Conservation (phyloP, 73 alveolate species). For the Breviolum minutum region DNA sequence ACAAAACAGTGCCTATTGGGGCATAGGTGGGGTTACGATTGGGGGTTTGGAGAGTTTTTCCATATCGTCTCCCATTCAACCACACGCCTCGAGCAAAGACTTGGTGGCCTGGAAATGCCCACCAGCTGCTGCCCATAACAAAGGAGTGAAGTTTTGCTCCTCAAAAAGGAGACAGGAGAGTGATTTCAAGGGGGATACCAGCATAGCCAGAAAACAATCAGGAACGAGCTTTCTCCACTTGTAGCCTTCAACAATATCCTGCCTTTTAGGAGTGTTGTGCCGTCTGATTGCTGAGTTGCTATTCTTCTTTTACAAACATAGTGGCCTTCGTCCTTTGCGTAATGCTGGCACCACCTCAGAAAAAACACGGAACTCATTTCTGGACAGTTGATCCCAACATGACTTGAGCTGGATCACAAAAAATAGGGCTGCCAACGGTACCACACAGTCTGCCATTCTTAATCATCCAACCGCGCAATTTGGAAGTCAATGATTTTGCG, state of each 20-base stretch:
- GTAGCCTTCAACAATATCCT: neutral
- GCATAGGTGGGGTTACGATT: too few relatives aligned
- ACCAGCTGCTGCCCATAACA: conserved; percentile 73
- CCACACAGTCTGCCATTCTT: too few relatives aligned
- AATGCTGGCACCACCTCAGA: conserved; percentile 85
- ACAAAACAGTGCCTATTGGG: too few relatives aligned
- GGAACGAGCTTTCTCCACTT: neutral
- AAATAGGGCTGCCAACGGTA: too few relatives aligned
- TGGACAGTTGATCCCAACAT: neutral
- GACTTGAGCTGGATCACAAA: neutral
- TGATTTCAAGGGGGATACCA: too few relatives aligned
- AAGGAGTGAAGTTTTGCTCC: conserved; percentile 72
- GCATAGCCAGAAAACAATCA: neutral
- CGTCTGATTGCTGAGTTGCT: neutral
- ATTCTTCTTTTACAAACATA: neutral
- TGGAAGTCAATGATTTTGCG: too few relatives aligned
- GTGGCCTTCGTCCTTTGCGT: conserved; percentile 65
- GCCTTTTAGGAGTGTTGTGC: neutral
- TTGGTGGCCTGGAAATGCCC: conserved; percentile 68
- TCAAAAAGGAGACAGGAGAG: neutral
- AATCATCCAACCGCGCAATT: too few relatives aligned
- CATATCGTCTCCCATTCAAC: neutral
- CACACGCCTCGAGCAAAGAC: conserved; percentile 55
- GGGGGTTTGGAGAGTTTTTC: too few relatives aligned
- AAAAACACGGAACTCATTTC: neutral